Base-by-base conservation (phyloP, 768 basidiomycete species). In the Leccinum boreale region DNA sequence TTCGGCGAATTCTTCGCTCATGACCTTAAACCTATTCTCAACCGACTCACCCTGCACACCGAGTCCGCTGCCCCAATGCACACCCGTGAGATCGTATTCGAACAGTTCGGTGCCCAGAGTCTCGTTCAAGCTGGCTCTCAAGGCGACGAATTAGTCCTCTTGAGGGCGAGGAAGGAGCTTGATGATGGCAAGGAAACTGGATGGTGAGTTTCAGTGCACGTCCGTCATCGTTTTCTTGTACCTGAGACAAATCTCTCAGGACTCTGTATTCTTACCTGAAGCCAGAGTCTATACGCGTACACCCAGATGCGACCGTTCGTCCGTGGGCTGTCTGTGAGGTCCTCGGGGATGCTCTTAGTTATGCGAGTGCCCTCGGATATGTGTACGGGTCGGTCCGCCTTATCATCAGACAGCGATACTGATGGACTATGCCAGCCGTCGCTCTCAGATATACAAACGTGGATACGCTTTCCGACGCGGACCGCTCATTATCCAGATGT, bases 261-360 rank as follows among this genome's bases (percentile, higher is more conserved):
- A 77, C 85, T 9, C 71, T 94, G 15, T 90, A 86, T 69, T 89
- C 90, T 23, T 90, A 88, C 68, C 75, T 91, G 56, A 91, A 90
- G 68, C 90, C 92, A 52, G 91, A 93, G 70, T 86, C 87, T n/a
- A 85, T 84, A 11, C 83, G 90, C 47, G 85, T 87, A 15, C 87
- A 92, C 63, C 90, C 91, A 10, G 90, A 92, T 68, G 90, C 90
- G 1, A 94, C 92, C 3, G 91, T 94, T 49, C 81, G 91, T 50
- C 89, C 92, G 10, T 92, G 91, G 86, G 86, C 89, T 14, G 87
- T 83, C 31, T 87, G 85, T 59, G 83, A 90, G 65, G 86, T 93
- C 21, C 78, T 83, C 24, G 91, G 91, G 1, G 89, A 94, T 69
- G 89, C 89, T 11, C 72, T 90, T 31, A 85, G 85, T 66, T 92